Evolutionary conservation across 331 rosid species (phyloP).

Genomic region (Acacia concinna): DNA sequence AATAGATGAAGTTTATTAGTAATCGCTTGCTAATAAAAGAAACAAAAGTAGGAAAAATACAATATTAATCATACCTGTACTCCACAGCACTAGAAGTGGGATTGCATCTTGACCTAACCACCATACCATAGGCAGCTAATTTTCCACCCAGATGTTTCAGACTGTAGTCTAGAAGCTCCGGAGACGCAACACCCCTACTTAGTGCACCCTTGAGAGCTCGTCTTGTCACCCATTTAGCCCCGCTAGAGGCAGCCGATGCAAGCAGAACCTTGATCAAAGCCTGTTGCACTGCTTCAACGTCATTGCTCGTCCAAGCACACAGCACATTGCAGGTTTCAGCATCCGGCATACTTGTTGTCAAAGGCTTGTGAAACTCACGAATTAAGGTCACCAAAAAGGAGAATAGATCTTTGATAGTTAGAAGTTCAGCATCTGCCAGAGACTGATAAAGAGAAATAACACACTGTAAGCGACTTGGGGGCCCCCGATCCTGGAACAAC

Average conservation of each 20-base stretch:
- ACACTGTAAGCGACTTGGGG: slow-evolving; percentile 45
- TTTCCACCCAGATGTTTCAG: slow-evolving; percentile 60
- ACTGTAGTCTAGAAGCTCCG: slow-evolving; percentile 63
- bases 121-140: slow-evolving; percentile 48
- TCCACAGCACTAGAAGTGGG: slow-evolving; percentile 49
- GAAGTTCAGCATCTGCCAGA: slow-evolving; percentile 44
- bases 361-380: slow-evolving; percentile 29
- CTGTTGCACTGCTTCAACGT: slow-evolving; percentile 56
- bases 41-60: neutral
- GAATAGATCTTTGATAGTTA: slow-evolving; percentile 61
- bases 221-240: slow-evolving; percentile 45
- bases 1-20: neutral
- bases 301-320: slow-evolving; percentile 56
- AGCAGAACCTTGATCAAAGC: slow-evolving; percentile 56
- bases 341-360: neutral
- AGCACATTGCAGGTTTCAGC: slow-evolving; percentile 25
- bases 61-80: slow-evolving; percentile 46
- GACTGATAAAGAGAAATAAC: slow-evolving; percentile 63
- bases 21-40: neutral
- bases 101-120: slow-evolving; percentile 49
- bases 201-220: slow-evolving; percentile 62
- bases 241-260: slow-evolving; percentile 39
- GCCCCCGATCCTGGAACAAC: slow-evolving; percentile 47
- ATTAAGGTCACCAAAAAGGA: slow-evolving; percentile 44
- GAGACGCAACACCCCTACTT: slow-evolving; percentile 46